Conservation (phyloP, 106 monocot genomes). For the Cymbidium sinense region DNA sequence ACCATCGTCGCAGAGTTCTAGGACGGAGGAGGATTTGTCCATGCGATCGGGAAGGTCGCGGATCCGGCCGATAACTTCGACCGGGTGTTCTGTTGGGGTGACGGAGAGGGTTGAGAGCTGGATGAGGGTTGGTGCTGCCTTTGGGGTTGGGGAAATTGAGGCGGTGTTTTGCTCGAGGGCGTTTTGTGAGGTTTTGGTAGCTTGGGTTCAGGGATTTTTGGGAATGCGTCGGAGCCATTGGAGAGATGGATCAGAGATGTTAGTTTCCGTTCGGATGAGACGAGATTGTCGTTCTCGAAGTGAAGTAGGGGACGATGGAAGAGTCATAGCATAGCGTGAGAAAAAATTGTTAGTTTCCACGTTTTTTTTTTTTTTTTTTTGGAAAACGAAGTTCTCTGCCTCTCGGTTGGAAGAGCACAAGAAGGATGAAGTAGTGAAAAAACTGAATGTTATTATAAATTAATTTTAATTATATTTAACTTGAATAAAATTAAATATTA, state of each 20-base stretch:
- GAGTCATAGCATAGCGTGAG: too few species aligned
- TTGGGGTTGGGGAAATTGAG: slow-evolving; percentile 50
- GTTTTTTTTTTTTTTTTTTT: too few species aligned
- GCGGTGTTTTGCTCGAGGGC: slow-evolving; percentile 65
- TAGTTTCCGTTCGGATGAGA: background rate
- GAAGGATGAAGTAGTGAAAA: too few species aligned
- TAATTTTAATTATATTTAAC: too few species aligned
- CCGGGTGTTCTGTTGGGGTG: slow-evolving; percentile 85
- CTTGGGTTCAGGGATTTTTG: slow-evolving; percentile 24
- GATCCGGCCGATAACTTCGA: slow-evolving; percentile 84
- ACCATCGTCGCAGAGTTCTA: slow-evolving; percentile 48
- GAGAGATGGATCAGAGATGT: background rate
- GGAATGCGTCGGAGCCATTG: slow-evolving; percentile 70
- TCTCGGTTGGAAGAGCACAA: too few species aligned
- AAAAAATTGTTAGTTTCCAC: too few species aligned
- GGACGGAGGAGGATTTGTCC: slow-evolving; percentile 21
- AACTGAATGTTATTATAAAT: too few species aligned
- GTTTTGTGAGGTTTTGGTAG: slow-evolving; percentile 46
- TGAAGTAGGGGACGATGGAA: too few species aligned
- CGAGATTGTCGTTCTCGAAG: slow-evolving; percentile 6
- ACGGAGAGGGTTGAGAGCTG: slow-evolving; percentile 2
- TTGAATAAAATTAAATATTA: too few species aligned
- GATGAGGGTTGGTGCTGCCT: slow-evolving; percentile 7
- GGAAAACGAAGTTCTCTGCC: too few species aligned
- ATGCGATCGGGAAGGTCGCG: slow-evolving; percentile 51